A percentile compares a stretch with the other conserved stretches of the same genome.
phyloP scores from a whole-genome alignment of 2,329 filamentous ascomycete species.

The Claviceps digitariae region DNA sequence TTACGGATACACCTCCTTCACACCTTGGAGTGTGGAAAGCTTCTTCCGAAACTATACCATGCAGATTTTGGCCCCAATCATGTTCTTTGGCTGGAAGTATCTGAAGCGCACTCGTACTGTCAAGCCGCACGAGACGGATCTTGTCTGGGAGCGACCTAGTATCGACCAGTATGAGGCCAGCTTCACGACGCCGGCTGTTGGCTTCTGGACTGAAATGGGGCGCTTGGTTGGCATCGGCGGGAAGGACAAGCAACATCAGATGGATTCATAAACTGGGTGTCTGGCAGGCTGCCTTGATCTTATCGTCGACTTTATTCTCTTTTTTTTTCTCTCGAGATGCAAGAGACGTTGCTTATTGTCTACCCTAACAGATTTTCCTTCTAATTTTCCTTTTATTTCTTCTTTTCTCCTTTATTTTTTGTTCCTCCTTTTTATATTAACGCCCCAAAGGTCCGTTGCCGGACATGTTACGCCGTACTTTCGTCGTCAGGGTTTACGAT shows the following conservation, averaged over 20 bases:
- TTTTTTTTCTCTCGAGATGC: not conserved
- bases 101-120: slow-evolving; percentile 44
- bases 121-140: slow-evolving; percentile 39
- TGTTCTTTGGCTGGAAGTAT: slow-evolving; percentile 50
- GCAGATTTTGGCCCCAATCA: slow-evolving; percentile 37
- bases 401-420: too few relatives aligned
- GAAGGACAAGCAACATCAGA: slow-evolving; percentile 10
- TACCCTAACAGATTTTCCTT: too few relatives aligned
- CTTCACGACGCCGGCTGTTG: slow-evolving; percentile 33
- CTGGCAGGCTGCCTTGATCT: not conserved
- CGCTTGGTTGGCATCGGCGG: slow-evolving; percentile 27
- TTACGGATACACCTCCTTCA: slow-evolving; percentile 43
- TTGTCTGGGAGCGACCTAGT: slow-evolving; percentile 45
- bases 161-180: slow-evolving; percentile 44
- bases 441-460: too few relatives aligned
- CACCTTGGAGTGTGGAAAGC: slow-evolving; percentile 31
- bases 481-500: not conserved
- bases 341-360: not conserved
- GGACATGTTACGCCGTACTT: not conserved
- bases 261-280: slow-evolving; percentile 2
- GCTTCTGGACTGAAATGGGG: slow-evolving; percentile 43
- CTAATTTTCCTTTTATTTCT: too few relatives aligned
- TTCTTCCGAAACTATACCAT: slow-evolving; percentile 45
- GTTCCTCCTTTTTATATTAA: too few relatives aligned
- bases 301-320: not conserved